Evolutionary conservation across 1,139 yeast species (phyloP).

Genomic region (Nakaseomyces sp.): DNA sequence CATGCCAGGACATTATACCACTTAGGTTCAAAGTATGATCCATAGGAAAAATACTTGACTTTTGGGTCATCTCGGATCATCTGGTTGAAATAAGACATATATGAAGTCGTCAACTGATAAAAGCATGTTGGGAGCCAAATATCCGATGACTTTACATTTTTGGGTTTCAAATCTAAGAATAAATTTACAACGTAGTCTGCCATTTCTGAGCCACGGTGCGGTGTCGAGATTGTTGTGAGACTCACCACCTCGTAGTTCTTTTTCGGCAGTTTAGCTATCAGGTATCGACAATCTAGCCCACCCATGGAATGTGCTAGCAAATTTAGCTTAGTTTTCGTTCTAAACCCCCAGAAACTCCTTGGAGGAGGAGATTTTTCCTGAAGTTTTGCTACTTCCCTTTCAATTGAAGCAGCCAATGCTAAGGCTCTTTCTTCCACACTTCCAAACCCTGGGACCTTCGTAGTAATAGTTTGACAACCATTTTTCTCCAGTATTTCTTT

Average conservation of each 20-base stretch:
- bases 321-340: conserved; percentile 43
- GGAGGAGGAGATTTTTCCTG: conserved; percentile 22
- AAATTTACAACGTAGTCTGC: conserved; percentile 58
- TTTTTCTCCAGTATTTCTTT: conserved; percentile 47
- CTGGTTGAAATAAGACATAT: conserved; percentile 47
- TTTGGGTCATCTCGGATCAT: conserved; percentile 45
- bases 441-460: conserved; percentile 79
- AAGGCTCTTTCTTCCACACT: conserved; percentile 61
- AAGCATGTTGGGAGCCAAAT: conserved; percentile 42
- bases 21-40: conserved; percentile 59
- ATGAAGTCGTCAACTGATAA: conserved; percentile 51
- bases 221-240: conserved; percentile 77
- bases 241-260: conserved; percentile 52
- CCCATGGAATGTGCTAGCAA: conserved; percentile 94
- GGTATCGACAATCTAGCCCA: conserved; percentile 73
- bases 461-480: conserved; percentile 64
- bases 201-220: conserved; percentile 78
- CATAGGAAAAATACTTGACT: conserved; percentile 74
- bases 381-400: conserved; percentile 35
- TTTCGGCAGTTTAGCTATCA: conserved; percentile 48
- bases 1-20: conserved; percentile 54
- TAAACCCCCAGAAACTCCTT: conserved; percentile 10
- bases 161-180: conserved; percentile 19
- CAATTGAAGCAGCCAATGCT: conserved; percentile 47
- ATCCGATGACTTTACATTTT: conserved; percentile 7